Conservation (phyloP, 352 stramenopile species). For the Peronospora tabacina region DNA sequence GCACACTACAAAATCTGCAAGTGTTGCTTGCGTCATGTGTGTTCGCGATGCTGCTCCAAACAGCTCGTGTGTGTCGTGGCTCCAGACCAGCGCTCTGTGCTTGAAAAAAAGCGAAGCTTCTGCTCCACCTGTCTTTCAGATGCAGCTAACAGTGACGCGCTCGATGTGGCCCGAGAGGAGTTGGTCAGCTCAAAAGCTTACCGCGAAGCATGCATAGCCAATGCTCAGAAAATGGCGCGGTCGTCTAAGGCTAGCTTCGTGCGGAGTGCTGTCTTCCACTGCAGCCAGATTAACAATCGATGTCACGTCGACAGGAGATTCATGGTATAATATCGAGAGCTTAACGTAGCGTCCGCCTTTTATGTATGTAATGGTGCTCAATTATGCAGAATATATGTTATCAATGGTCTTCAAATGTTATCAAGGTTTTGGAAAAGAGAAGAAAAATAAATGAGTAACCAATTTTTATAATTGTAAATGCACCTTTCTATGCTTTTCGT, state of each 20-base stretch:
- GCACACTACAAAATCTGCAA: conserved; percentile 30
- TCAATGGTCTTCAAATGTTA: too few relatives aligned
- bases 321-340: conserved; percentile 3
- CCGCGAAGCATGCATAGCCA: conserved; percentile 15
- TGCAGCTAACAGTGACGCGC: conserved; percentile 26
- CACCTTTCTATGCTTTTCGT: too few relatives aligned
- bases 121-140: conserved; percentile 30
- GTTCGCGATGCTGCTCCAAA: conserved; percentile 27
- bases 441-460: too few relatives aligned
- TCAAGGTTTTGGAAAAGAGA: too few relatives aligned
- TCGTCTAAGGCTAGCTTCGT: conserved; percentile 14
- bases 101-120: conserved; percentile 28
- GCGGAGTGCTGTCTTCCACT: conserved; percentile 19
- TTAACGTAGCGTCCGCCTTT: conserved; percentile 2
- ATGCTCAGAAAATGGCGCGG: conserved; percentile 19
- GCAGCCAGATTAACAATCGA: conserved; percentile 19
- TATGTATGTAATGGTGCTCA: too few relatives aligned
- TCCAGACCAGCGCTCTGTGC: conserved; percentile 23
- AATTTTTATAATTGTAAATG: too few relatives aligned
- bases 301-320: conserved; percentile 11
- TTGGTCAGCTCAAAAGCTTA: conserved; percentile 23
- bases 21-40: conserved; percentile 27
- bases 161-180: conserved; percentile 31
- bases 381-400: too few relatives aligned
- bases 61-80: conserved; percentile 28